Evolutionary conservation across 1,284 basidiomycete species (phyloP).

Genomic region (Gymnopus androsaceus): DNA sequence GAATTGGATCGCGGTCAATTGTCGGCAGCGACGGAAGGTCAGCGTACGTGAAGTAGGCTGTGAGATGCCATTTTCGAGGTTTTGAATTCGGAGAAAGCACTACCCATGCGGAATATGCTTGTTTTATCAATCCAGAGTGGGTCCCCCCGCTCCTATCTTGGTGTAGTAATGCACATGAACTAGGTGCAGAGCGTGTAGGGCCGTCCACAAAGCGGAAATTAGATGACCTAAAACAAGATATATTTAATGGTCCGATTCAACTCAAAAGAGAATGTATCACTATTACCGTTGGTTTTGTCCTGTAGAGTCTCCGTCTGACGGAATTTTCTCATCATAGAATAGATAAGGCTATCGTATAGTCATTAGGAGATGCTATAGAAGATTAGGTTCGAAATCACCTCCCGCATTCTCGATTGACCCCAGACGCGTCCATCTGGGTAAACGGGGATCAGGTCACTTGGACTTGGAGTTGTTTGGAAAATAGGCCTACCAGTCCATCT

Average conservation of each 20-base stretch:
- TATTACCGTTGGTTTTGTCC: slow-evolving; percentile 43
- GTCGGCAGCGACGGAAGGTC: slow-evolving; percentile 61
- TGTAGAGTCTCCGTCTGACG: slow-evolving; percentile 41
- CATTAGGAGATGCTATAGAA: slow-evolving; percentile 8
- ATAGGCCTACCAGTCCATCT: slow-evolving; percentile 49
- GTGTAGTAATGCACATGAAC: slow-evolving; percentile 59
- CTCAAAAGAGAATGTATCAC: slow-evolving; percentile 3
- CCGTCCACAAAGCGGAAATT: slow-evolving; percentile 63
- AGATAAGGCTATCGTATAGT: slow-evolving; percentile 52
- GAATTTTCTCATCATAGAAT: slow-evolving; percentile 65
- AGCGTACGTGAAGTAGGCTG: slow-evolving; percentile 64
- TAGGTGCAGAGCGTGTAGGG: slow-evolving; percentile 45
- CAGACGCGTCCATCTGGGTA: slow-evolving; percentile 58
- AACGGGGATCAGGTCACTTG: background rate
- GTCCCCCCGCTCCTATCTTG: slow-evolving; percentile 56
- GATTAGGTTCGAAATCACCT: slow-evolving; percentile 37
- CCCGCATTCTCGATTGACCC: slow-evolving; percentile 67
- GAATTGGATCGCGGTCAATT: slow-evolving; percentile 53
- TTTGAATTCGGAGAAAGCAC: slow-evolving; percentile 44
- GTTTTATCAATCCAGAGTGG: slow-evolving; percentile 59
- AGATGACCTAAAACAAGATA: slow-evolving; percentile 33
- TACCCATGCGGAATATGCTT: slow-evolving; percentile 68
- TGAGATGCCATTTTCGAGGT: slow-evolving; percentile 63
- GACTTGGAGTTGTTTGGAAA: background rate
- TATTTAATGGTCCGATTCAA: slow-evolving; percentile 10